Percentiles rank a stretch among this genome's conserved stretches.
Evolutionary conservation across 441 rosid genomes (phyloP).

Genomic region (Francoa sonchifolia): DNA sequence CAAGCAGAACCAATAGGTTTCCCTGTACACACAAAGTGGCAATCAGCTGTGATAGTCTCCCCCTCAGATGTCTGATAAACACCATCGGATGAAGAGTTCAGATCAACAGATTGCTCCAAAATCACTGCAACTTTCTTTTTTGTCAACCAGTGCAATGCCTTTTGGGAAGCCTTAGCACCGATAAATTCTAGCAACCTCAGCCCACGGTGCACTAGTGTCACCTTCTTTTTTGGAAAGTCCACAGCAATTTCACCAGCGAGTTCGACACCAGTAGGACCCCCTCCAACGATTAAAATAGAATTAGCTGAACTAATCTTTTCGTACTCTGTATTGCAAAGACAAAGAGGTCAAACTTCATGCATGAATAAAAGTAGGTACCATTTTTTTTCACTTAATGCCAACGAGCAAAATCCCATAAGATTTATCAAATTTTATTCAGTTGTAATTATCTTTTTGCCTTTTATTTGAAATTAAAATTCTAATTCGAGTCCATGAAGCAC

Average conservation of each 20-base stretch:
- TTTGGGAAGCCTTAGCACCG: conserved; percentile 44
- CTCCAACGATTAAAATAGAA: conserved; percentile 70
- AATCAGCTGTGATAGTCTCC: conserved; percentile 52
- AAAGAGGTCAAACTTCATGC: not conserved
- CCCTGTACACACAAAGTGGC: conserved; percentile 58
- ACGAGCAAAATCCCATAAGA: too few relatives aligned
- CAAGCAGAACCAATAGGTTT: conserved; percentile 50
- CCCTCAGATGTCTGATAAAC: conserved; percentile 43
- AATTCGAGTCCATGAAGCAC: too few relatives aligned
- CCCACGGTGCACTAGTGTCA: conserved; percentile 70
- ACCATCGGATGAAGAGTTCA: conserved; percentile 31
- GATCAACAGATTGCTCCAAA: conserved; percentile 47
- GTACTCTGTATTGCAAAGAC: conserved; percentile 30
- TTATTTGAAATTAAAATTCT: too few relatives aligned
- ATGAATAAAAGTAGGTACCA: too few relatives aligned
- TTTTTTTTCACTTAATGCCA: too few relatives aligned
- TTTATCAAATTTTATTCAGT: too few relatives aligned
- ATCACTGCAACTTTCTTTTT: conserved; percentile 54
- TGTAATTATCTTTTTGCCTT: too few relatives aligned
- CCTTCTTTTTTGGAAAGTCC: conserved; percentile 55
- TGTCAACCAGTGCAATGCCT: conserved; percentile 48
- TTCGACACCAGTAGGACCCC: conserved; percentile 86
- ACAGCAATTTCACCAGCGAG: conserved; percentile 63
- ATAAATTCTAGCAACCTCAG: conserved; percentile 66
- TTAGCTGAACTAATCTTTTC: conserved; percentile 59